Base-by-base conservation (phyloP, 2,329 filamentous ascomycete genomes). In the Paracoccidioides lutzii region DNA sequence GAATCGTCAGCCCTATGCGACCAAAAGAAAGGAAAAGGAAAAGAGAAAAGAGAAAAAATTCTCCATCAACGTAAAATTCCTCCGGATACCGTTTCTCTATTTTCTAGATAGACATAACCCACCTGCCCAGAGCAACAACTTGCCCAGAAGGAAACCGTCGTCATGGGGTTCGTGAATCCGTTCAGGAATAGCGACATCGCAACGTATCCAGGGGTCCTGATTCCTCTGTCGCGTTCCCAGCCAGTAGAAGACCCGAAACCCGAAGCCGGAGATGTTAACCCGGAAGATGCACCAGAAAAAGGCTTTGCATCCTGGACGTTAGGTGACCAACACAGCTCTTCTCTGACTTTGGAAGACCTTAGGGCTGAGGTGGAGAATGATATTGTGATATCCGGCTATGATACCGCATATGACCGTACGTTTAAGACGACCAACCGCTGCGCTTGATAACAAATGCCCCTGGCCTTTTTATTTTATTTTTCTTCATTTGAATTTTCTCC, bases 341-440 rank as follows among this genome's bases (percentile, higher is more conserved):
- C 58, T 64, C 82, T 86, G 64, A 88, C 83, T 43, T 74, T 91
- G 55, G 85, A 88, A 61, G 79, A 79, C 4, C 71, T 91, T 58
- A 78, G 84, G 61, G 80, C 79, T 57, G 85, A 88, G 64, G 80
- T 88, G 54, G 78, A 81, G 59, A 77, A 78, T 4, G 81, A 83
- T 56, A 63, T 79, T 55, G 77, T 78, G 10, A 72, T 77, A 33
- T 73, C 73, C 6, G 78, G 76, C n/a, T 75, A 78, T 62, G 81
- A 85, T 73, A 82, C 82, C 2, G 78, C 81, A 52, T 91, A 91
- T 73, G 88, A 91, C 70, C 80, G 87, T 89, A 76, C 73, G 85
- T 76, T 57, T 35, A 40, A 10, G 14, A 30, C 14, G 37, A 50
- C 35, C 45, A 50, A 50, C 35, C 45, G 32, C 30, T 46, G 37